Evolutionary conservation across 2,329 filamentous ascomycete genomes (phyloP).

Genomic region (Talaromyces sp.): DNA sequence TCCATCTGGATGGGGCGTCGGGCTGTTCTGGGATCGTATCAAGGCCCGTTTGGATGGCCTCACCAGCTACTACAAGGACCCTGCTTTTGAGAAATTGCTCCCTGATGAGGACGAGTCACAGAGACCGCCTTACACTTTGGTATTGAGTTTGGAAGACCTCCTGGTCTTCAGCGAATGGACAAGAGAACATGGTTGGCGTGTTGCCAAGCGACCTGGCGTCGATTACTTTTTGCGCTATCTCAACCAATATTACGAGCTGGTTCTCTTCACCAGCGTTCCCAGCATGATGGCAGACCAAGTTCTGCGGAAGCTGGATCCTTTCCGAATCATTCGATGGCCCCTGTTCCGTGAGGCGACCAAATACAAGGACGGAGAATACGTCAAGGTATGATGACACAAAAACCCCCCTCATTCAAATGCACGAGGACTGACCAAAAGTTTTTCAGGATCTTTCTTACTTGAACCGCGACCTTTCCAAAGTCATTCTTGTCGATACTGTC

Average conservation of each 20-base stretch:
- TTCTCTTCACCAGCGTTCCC: conserved; percentile 88
- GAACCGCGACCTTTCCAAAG: conserved; percentile 91
- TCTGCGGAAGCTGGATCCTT: conserved; percentile 89
- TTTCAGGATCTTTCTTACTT: conserved; percentile 88
- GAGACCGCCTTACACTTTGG: conserved; percentile 84
- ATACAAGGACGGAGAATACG: conserved; percentile 90
- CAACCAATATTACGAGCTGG: conserved; percentile 95
- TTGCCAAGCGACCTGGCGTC: conserved; percentile 88
- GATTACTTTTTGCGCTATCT: conserved; percentile 98
- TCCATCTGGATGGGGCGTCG: conserved; percentile 72
- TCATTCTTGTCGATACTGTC: conserved; percentile 89
- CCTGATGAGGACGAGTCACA: conserved; percentile 67
- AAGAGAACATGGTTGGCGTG: conserved; percentile 87
- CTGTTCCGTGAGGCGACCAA: conserved; percentile 94
- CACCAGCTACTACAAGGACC: conserved; percentile 91
- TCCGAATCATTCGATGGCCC: conserved; percentile 90
- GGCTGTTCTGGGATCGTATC: conserved; percentile 74
- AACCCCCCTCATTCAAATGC: conserved; percentile 10
- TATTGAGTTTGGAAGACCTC: conserved; percentile 87
- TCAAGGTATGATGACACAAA: conserved; percentile 64
- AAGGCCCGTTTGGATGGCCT: conserved; percentile 69
- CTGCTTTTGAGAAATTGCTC: conserved; percentile 87
- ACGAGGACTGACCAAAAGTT: background rate
- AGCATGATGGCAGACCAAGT: conserved; percentile 80
- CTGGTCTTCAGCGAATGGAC: conserved; percentile 93